Conservation (phyloP, 2,329 filamentous ascomycete species). For the Camillea tinctor region DNA sequence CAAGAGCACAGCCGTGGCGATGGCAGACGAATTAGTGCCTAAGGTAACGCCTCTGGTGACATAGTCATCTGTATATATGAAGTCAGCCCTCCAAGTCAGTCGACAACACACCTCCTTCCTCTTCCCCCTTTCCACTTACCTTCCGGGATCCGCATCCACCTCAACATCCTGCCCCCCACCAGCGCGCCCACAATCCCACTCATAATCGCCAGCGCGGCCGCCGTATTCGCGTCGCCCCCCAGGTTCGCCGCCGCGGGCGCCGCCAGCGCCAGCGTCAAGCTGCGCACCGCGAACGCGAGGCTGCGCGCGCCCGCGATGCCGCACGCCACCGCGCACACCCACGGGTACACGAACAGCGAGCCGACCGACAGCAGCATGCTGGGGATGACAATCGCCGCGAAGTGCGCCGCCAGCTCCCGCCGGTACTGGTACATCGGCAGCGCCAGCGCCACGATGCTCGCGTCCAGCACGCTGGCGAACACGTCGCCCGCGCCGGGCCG, state of each 20-base stretch:
- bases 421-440: slow-evolving; percentile 62
- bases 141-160: slow-evolving; percentile 51
- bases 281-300: slow-evolving; percentile 56
- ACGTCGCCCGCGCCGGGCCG: slow-evolving; percentile 57
- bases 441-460: slow-evolving; percentile 57
- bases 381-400: slow-evolving; percentile 53
- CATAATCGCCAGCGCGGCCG: slow-evolving; percentile 57
- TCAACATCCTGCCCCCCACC: slow-evolving; percentile 49
- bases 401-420: slow-evolving; percentile 52
- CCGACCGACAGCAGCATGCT: slow-evolving; percentile 50
- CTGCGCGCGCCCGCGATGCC: slow-evolving; percentile 53
- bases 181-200: slow-evolving; percentile 59
- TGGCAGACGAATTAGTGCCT: slow-evolving; percentile 60
- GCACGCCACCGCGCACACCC: slow-evolving; percentile 47
- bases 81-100: neutral
- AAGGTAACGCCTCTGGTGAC: slow-evolving; percentile 61
- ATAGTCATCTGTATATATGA: slow-evolving; percentile 50
- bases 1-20: slow-evolving; percentile 57
- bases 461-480: slow-evolving; percentile 54
- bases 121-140: slow-evolving; percentile 32
- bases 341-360: slow-evolving; percentile 58
- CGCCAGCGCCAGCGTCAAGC: slow-evolving; percentile 59
- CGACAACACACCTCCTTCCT: neutral
- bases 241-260: slow-evolving; percentile 56
- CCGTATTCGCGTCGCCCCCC: slow-evolving; percentile 54